Base-by-base conservation (phyloP, 495 filamentous ascomycete genomes). In the Pyrenula aspistea region DNA sequence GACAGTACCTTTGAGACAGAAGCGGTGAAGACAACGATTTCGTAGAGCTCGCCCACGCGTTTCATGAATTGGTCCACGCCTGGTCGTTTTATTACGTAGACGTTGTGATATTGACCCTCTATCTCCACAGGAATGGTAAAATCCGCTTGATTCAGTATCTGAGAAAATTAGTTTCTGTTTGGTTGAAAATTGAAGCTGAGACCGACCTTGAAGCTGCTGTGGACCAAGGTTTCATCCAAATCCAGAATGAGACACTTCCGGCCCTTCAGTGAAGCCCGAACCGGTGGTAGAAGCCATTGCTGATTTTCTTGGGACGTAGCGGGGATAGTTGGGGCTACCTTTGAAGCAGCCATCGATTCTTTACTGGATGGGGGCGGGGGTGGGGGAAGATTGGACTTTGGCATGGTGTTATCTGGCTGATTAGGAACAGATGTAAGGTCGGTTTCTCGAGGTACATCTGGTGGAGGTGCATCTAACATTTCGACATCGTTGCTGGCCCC, bases 121-220 rank as follows among this genome's bases (percentile, higher is more conserved):
- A 99, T 99, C 67, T 99, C 93, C 25, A 99, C 94, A 1, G 93
- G 93, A 67, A 99, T 97, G 12, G 94, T 99, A 64, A 99, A 96
- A 73, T 99, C 93, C 50, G 93, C 94, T 74, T 96, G 92, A 61
- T 97, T 89, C 50, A 99, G 81, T 61, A 97, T 91, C 93, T 98
- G 60, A 20, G 54, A 48, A 59, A 11, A 60, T 76, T 63, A 66
- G 70, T 4, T 57, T 12, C 59, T 65, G 31, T 24, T 24, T 24
- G 51, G 19, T 42, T 19, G 24, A 22, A 19, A 2, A 22, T 24
- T 54, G 19, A 54, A 19, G 2, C 25, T 49, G 15, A 57, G 31
- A 24, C 68, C 63, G 72, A 96, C 93, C 84, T 99, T 99, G 71
- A 99, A 99, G 63, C 93, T 97, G 69, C 93, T 97, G 71, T 99